Conservation (phyloP, 192 early-diverging fungal genomes). For the Thoreauomyces humboldtii region DNA sequence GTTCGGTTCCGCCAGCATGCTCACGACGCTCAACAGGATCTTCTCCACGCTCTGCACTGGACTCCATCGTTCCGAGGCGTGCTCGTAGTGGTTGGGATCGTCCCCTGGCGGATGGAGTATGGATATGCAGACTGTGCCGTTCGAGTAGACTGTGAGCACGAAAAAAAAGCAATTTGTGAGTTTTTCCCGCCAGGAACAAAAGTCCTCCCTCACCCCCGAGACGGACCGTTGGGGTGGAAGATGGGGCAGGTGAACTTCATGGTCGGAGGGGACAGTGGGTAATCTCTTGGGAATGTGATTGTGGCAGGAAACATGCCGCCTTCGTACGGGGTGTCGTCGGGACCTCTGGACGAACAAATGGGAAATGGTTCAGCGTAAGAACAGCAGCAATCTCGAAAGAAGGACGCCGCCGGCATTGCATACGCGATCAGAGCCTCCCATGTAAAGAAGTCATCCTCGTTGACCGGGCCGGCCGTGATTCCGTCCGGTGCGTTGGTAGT, state of each 20-base stretch:
- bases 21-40: slow-evolving; percentile 90
- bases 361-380: no score
- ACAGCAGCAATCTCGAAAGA: not conserved
- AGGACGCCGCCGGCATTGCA: not conserved
- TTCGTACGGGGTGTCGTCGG: slow-evolving; percentile 91
- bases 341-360: no score
- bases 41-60: slow-evolving; percentile 99
- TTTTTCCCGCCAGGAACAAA: no score
- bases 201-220: no score
- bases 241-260: slow-evolving; percentile 97
- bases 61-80: slow-evolving; percentile 91
- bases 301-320: slow-evolving; percentile 90
- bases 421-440: slow-evolving; percentile 89
- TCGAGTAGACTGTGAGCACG: slow-evolving; percentile 68
- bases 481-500: slow-evolving; percentile 89
- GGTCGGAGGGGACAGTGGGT: slow-evolving; percentile 89
- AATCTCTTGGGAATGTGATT: slow-evolving; percentile 87
- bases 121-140: slow-evolving; percentile 97
- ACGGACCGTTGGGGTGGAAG: slow-evolving; percentile 93
- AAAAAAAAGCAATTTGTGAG: not conserved
- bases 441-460: slow-evolving; percentile 82
- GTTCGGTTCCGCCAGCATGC: slow-evolving; percentile 78
- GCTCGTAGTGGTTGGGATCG: slow-evolving; percentile 97
- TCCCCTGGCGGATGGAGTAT: slow-evolving; percentile 97
- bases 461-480: slow-evolving; percentile 68